Evolutionary conservation across 495 filamentous ascomycete species (phyloP).

Genomic region (Lichina pygmaea): DNA sequence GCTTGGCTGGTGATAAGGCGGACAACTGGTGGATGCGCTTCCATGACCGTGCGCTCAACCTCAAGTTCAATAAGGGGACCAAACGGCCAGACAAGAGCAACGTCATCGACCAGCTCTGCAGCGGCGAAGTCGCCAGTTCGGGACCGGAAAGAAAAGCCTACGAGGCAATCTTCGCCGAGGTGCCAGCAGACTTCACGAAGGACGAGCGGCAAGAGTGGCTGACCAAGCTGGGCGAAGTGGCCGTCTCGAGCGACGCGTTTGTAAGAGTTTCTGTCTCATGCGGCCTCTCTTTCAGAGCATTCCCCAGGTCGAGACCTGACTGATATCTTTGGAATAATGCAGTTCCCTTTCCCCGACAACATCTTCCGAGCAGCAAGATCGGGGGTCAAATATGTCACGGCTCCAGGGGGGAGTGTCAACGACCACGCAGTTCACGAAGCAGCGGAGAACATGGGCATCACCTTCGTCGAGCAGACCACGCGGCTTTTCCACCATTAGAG

Average conservation of each 20-base stretch:
- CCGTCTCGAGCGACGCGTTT: constrained; percentile 81
- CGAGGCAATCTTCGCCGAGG: constrained; percentile 73
- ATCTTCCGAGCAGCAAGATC: constrained; percentile 71
- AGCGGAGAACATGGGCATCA: constrained; percentile 77
- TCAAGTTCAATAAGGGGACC: constrained; percentile 91
- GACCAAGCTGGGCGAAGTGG: constrained; percentile 51
- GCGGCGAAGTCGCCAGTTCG: constrained; percentile 53
- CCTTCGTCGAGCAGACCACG: constrained; percentile 69
- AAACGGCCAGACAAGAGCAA: constrained; percentile 96
- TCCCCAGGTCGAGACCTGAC: background rate
- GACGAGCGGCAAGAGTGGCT: constrained; percentile 73
- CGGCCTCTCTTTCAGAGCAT: background rate
- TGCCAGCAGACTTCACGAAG: constrained; percentile 56
- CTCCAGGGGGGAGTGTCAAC: constrained; percentile 81
- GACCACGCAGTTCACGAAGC: constrained; percentile 69
- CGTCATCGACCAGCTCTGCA: constrained; percentile 83
- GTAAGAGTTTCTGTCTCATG: constrained; percentile 22
- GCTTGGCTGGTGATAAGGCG: constrained; percentile 92
- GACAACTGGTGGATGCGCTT: constrained; percentile 99
- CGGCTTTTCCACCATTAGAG: constrained; percentile 71
- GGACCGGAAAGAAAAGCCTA: constrained; percentile 65
- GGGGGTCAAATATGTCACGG: constrained; percentile 85
- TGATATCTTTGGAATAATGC: background rate
- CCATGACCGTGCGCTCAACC: constrained; percentile 56
- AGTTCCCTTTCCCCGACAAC: constrained; percentile 98